Conservation (phyloP, 345 rosid genomes). For the Eucalyptus melliodora region DNA sequence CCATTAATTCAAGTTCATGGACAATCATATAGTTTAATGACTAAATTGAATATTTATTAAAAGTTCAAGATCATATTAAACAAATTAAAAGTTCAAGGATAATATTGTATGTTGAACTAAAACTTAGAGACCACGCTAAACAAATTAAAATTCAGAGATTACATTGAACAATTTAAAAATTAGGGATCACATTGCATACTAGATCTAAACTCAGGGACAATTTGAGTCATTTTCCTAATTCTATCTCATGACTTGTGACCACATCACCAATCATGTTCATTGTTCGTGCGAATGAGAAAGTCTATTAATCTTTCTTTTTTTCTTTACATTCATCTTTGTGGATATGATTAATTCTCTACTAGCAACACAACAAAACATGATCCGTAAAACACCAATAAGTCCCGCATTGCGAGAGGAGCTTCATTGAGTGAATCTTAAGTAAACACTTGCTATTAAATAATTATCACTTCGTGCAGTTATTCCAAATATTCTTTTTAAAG, state of each 20-base stretch:
- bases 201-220: no score
- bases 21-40: no score
- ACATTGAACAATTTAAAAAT: no score
- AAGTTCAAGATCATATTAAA: no score
- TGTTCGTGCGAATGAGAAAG: background rate
- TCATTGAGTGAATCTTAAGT: background rate
- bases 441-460: accelerated
- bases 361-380: background rate
- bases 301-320: background rate
- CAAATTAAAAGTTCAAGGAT: no score
- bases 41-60: no score
- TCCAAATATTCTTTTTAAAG: background rate
- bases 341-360: background rate
- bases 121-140: accelerated
- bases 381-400: background rate
- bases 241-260: background rate
- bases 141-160: accelerated
- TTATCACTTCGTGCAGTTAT: background rate
- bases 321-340: background rate
- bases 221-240: background rate
- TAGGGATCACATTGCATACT: no score
- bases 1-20: no score
- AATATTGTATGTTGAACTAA: no score
- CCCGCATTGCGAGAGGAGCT: background rate
- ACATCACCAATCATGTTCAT: background rate